phyloP scores from a whole-genome alignment of 129 eudicot genomes.

The Flaveria linearis region DNA sequence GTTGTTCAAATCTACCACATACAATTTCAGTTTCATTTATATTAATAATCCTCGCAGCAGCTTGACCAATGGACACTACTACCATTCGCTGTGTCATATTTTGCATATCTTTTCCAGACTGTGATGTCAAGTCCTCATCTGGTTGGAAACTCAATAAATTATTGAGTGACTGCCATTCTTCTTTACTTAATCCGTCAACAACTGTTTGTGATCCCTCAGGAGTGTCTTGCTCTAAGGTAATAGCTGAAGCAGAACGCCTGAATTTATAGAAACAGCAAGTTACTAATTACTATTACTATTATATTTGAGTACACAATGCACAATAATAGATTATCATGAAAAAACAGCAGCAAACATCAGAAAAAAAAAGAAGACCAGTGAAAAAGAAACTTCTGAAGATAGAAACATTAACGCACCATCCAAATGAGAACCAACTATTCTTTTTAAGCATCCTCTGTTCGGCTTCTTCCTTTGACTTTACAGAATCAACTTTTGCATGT shows the following conservation, averaged over 20 bases:
- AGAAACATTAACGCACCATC: constrained; percentile 57
- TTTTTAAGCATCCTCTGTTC: constrained; percentile 73
- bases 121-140: constrained; percentile 65
- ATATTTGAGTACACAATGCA: constrained; percentile 17
- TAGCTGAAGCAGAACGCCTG: constrained; percentile 64
- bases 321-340: constrained; percentile 17
- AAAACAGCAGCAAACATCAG: constrained; percentile 16
- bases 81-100: constrained; percentile 72
- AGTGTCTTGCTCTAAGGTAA: constrained; percentile 45
- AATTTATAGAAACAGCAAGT: constrained; percentile 11
- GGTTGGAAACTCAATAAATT: constrained; percentile 90
- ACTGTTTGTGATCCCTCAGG: constrained; percentile 50
- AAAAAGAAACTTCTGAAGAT: constrained; percentile 5
- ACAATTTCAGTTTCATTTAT: constrained; percentile 63
- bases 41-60: constrained; percentile 84
- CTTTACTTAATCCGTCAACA: constrained; percentile 77
- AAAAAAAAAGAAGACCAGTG: background rate
- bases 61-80: constrained; percentile 73
- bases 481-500: constrained; percentile 96
- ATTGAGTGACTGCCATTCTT: constrained; percentile 96
- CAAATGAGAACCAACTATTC: constrained; percentile 86
- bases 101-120: constrained; percentile 69
- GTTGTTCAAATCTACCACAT: constrained; percentile 96
- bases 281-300: background rate
- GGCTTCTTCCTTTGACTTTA: constrained; percentile 93